Base-by-base conservation (phyloP, 345 rosid genomes). In the Dipteronia sinensis region DNA sequence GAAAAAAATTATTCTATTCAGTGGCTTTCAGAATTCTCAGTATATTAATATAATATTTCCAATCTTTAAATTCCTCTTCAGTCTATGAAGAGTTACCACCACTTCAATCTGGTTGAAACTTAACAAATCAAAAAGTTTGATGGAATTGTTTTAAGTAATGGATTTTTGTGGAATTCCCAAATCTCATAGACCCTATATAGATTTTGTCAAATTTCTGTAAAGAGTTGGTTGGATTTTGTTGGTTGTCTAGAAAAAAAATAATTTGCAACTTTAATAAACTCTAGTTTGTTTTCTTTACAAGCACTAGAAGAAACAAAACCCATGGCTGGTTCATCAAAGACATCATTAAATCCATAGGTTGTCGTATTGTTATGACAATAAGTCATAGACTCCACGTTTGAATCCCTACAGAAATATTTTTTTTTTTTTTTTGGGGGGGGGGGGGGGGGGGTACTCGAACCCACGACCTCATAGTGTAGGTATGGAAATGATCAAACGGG, bases 341-440 rank as follows among this genome's bases (percentile, higher is more conserved):
- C n/a, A n/a, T n/a, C n/a, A n/a, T n/a, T n/a, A 62, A 85, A 93
- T n/a, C 98, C 98, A 31, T 95, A 95, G 80, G 98, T 92, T 44
- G 98, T 95, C 98, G n/a, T n/a, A n/a, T n/a, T n/a, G n/a, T n/a
- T n/a, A n/a, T n/a, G n/a, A n/a, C n/a, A n/a, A n/a, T n/a, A n/a
- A 58, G 89, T 83, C 98, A 95, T 93, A 10, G 98, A 93, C 84
- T 93, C 99, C 46, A 95, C 93, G n/a, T n/a, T n/a, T n/a, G n/a
- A n/a, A n/a, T n/a, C n/a, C n/a, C n/a, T n/a, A n/a, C n/a, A n/a
- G n/a, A n/a, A n/a, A n/a, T n/a, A n/a, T n/a, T n/a, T n/a, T n/a
- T n/a, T n/a, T n/a, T n/a, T n/a, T n/a, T n/a, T n/a, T n/a, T n/a
- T n/a, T n/a, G n/a, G n/a, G n/a, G n/a, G n/a, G n/a, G n/a, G n/a